phyloP scores from a whole-genome alignment of 1,139 yeast species.

The Sugiyamaella paludigena region DNA sequence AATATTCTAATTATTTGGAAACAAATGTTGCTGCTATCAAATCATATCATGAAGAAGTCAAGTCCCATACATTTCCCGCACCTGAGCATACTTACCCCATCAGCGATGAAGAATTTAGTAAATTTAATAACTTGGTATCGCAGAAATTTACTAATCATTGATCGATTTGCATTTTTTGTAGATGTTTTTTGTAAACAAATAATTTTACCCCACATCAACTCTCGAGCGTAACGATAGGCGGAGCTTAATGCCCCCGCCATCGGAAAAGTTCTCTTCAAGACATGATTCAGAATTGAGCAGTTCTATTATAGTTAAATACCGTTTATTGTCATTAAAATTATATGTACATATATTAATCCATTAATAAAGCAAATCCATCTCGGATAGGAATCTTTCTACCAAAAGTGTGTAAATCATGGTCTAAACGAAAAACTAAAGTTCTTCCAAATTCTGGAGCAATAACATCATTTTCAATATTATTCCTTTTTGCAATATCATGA shows the following conservation, averaged over 20 bases:
- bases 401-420: slow-evolving; percentile 22
- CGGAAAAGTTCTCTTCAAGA: too few species aligned
- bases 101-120: slow-evolving; percentile 59
- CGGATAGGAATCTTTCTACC: slow-evolving; percentile 27
- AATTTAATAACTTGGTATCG: slow-evolving; percentile 40
- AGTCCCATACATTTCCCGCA: slow-evolving; percentile 55
- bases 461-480: slow-evolving; percentile 38
- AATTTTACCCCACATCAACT: too few species aligned
- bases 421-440: slow-evolving; percentile 44
- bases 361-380: slow-evolving; percentile 28
- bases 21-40: slow-evolving; percentile 53
- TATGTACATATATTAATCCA: slow-evolving; percentile 11
- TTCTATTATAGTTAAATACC: too few species aligned
- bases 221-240: too few species aligned
- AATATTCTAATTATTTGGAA: slow-evolving; percentile 54
- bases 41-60: slow-evolving; percentile 60
- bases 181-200: too few species aligned
- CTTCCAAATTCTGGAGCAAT: slow-evolving; percentile 55
- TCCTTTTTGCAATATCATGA: slow-evolving; percentile 30
- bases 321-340: neutral
- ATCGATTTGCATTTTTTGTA: neutral
- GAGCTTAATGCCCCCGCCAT: too few species aligned
- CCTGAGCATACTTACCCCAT: slow-evolving; percentile 69
- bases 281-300: too few species aligned
- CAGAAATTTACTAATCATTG: too few species aligned